phyloP scores from a whole-genome alignment of 352 stramenopile species.

The Phytophthora constricta region DNA sequence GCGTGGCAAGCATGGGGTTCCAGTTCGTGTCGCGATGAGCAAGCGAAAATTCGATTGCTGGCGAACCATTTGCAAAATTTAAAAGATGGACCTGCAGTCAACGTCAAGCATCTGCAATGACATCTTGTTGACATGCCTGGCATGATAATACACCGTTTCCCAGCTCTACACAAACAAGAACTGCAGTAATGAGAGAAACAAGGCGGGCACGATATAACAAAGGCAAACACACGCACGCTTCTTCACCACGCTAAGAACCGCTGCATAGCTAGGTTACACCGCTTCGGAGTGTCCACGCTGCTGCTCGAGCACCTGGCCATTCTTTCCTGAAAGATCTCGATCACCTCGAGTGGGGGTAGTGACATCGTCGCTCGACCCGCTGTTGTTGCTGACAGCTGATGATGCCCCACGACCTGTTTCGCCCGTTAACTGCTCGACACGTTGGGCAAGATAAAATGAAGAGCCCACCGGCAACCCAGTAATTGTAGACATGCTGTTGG shows the following conservation, averaged over 20 bases:
- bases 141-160: too few relatives aligned
- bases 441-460: conserved; percentile 41
- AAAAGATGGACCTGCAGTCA: too few relatives aligned
- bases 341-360: conserved; percentile 13
- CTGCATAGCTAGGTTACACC: conserved; percentile 22
- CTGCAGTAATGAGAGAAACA: not conserved
- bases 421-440: conserved; percentile 24
- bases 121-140: too few relatives aligned
- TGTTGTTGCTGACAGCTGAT: conserved; percentile 20
- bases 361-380: conserved; percentile 27
- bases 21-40: too few relatives aligned
- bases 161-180: too few relatives aligned
- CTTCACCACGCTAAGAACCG: not conserved
- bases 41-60: too few relatives aligned
- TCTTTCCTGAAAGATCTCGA: conserved; percentile 26
- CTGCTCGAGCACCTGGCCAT: conserved; percentile 22
- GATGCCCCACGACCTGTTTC: conserved; percentile 20
- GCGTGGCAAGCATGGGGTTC: too few relatives aligned
- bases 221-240: not conserved
- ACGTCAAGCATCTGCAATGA: too few relatives aligned
- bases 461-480: conserved; percentile 34
- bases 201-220: not conserved
- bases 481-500: conserved; percentile 30
- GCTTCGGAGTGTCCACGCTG: conserved; percentile 38
- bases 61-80: too few relatives aligned